Evolutionary conservation across 2,329 filamentous ascomycete species (phyloP), one percentile per base, ranked within the genome.

Genomic region (Chaetomiaceae sp.): DNA sequence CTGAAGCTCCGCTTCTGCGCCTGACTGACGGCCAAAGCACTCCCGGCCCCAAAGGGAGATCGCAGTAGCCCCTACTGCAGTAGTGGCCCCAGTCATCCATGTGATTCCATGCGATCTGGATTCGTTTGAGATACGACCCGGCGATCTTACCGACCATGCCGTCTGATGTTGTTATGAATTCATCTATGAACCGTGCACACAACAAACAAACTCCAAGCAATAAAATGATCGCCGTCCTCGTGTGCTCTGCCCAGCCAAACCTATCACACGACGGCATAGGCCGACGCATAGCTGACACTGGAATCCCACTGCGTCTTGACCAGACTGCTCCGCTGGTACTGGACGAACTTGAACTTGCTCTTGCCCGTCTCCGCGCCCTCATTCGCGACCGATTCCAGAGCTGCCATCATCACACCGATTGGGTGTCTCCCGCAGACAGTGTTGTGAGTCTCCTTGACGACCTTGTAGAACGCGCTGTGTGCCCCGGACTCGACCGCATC

Each of bases 391-490:
- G 75, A 70, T 70, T 96, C 91, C 54, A 97, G 68, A 0, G 86
- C 90, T 0, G 91, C 89, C 89, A 99, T 90, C 33, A 87, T 79
- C 4, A 97, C 85, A 0, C 93, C 91, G 61, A 99, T 97, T 0
- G 93, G 93, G 71, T 99, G 93, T 43, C 92, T 77, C 3, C 93
- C 93, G 63, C 93, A 99, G 0, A 99, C 89, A 0, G 93, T 96
- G 62, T 99, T 99, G 13, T 81, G 81, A 0, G 92, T 97, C 31
- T 79, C 70, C 46, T 75, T 69, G 17, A 99, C 68, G 35, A 82
- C 84, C 3, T 79, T 73, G 14, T 88, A 73, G 66, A 96, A 97
- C 0, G 68, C 71, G 19, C 78, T 72, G 61, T 95, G 86, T 7
- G 70, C 75, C 1, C 92, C 91, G 2, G 82, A 83, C 65, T 91